phyloP scores from a whole-genome alignment of 257 asterid species.

The Jaltomata sinuosa region DNA sequence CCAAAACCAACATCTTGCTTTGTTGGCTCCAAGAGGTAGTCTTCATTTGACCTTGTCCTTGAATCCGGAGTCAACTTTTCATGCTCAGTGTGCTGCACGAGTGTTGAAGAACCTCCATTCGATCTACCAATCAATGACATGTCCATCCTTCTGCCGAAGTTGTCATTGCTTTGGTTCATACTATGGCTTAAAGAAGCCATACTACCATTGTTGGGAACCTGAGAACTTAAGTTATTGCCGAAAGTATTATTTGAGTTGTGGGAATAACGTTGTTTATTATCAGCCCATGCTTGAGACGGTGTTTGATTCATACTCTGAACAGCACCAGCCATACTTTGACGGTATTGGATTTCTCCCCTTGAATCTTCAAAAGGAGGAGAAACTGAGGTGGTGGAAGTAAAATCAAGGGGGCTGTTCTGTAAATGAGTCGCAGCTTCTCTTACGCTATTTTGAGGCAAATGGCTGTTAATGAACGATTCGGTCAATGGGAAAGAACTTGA shows the following conservation, averaged over 20 bases:
- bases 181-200: constrained; percentile 25
- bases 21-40: constrained; percentile 38
- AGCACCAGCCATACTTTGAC: constrained; percentile 27
- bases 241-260: constrained; percentile 21
- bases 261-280: constrained; percentile 21
- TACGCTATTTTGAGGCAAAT: constrained; percentile 22
- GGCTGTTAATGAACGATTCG: constrained; percentile 33
- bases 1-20: constrained; percentile 39
- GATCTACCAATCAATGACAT: constrained; percentile 33
- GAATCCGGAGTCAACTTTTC: constrained; percentile 18
- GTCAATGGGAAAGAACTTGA: constrained; percentile 29
- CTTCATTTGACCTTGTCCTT: constrained; percentile 37
- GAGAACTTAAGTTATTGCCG: constrained; percentile 25
- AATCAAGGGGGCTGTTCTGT: constrained; percentile 26
- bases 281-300: constrained; percentile 40
- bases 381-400: constrained; percentile 28
- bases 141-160: constrained; percentile 32
- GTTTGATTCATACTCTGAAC: constrained; percentile 28
- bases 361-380: constrained; percentile 39
- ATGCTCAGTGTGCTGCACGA: constrained; percentile 31
- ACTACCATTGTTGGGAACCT: constrained; percentile 24
- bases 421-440: constrained; percentile 32
- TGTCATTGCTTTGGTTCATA: constrained; percentile 24
- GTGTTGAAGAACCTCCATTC: constrained; percentile 28
- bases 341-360: constrained; percentile 34